Base-by-base conservation (phyloP, 164 flowering plant genomes). In the Echeveria elegans region DNA sequence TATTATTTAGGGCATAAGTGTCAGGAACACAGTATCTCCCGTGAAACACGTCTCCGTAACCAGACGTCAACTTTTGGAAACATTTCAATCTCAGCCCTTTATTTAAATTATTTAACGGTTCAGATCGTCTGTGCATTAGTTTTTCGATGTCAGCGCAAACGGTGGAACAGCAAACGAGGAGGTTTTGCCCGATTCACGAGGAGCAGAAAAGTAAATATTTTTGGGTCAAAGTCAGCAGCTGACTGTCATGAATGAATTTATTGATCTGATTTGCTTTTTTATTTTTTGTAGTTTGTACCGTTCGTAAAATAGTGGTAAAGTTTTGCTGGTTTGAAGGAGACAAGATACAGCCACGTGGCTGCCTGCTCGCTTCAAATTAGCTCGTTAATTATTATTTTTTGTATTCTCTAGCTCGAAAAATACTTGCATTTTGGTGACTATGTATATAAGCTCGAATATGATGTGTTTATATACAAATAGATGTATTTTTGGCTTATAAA, bases 11-110 rank as follows among this genome's bases (percentile, higher is more conserved):
- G 61, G 61, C 61, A 28, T 56, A 28, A 32, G 19, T 28, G 61
- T 56, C 32, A 56, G 32, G 32, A 56, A 28, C 32, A 26, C 61
- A 28, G 18, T 56, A 14, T 12, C 61, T 28, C 28, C 61, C 61
- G 61, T 29, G 19, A 56, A 56, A 56, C 61, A 56, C 61, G 61
- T 56, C 61, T 56, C 31, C 32, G 19, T 23, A 56, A 14, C 61
- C 61, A 56, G 32, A 56, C 32, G 31, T 56, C 61, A 56, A 56
- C 12, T 28, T 52, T 11, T 3, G 61, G 61, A 26, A 56, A 28
- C 3, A 0, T 4, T 24, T 28, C 18, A 0, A 28, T 56, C 61
- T 56, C 6, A 28, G 61, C 61, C 61, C 32, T 56, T 19, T 19
- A 12, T 56, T 56, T 10, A 2, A 2, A 26, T 56, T 10, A 56